Base-by-base conservation (phyloP, 164 flowering plant species). In the Dillenia turbinata region DNA sequence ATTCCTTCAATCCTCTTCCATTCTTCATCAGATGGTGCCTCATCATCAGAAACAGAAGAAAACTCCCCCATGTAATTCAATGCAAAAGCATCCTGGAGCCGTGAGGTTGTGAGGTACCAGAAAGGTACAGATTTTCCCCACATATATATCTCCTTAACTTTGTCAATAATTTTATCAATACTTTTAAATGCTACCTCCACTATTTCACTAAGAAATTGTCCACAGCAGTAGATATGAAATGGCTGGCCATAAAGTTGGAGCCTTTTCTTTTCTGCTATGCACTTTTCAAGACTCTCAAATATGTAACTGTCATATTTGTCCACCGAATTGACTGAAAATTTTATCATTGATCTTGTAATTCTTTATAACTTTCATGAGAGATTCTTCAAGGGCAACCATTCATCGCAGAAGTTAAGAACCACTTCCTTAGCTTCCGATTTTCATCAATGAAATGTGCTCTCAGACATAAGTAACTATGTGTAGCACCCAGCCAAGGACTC, bases 391-490 rank as follows among this genome's bases (percentile, higher is more conserved):
- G 1, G 9, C 9, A 13, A 14, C 43, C 56, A 24, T 49, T 49
- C 49, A 54, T 16, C 9, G 9, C 33, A 55, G 26, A 55, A 16
- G 43, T 14, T 9, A 55, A 12, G 26, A 55, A 10, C 26, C 40
- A 55, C 12, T 44, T 55, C 26, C 14, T 55, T 22, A 16, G 57
- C 44, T 52, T 61, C 64, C 64, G 52, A 8, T 16, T 40, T 8
- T 61, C 64, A 44, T 49, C 56, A 61, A 61, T 44, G 44, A 58
- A 67, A 49, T 67, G 70, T 6, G 60, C 70, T 8, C 44, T 43
- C 10, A 67, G 1, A 16, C 65, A 54, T 52, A 67, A n/a, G 19
- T 47, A 54, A 3, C 59, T 57, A 40, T 12, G 4, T 6, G 7
- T 17, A 53, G 12, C 16, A 12, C 56, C 56, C 12, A 10, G 12